Percentiles rank a stretch among this genome's conserved stretches.
Conservation (phyloP, 441 rosid genomes). For the Gossypium schwendimanii region DNA sequence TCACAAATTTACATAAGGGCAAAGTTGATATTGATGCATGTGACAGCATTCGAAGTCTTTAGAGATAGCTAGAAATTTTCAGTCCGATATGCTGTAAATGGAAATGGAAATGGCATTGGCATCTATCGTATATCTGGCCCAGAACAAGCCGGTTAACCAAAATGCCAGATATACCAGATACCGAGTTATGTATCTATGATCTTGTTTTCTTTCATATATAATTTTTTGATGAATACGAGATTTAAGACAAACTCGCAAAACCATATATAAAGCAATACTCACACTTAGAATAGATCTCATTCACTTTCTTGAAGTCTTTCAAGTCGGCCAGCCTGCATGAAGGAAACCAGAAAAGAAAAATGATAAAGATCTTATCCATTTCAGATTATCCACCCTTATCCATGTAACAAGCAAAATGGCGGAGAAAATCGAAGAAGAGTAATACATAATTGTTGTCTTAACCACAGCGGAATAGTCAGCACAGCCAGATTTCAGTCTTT, state of each 20-base stretch:
- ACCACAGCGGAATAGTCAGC: conserved; percentile 72
- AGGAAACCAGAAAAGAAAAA: conserved; percentile 3
- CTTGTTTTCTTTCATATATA: neutral
- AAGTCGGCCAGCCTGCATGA: conserved; percentile 77
- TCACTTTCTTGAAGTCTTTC: conserved; percentile 85
- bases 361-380: neutral
- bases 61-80: neutral
- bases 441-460: conserved; percentile 56
- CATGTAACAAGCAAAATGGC: neutral
- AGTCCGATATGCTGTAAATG: no score
- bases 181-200: neutral
- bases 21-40: no score
- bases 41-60: neutral
- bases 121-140: neutral
- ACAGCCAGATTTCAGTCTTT: conserved; percentile 80
- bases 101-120: no score
- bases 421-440: neutral
- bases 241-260: neutral
- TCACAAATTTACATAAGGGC: no score
- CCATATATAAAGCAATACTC: conserved; percentile 25
- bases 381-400: neutral
- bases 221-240: neutral
- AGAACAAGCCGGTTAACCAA: neutral
- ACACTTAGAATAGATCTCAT: conserved; percentile 88
- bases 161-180: neutral